These are phyloP conservation scores for Auriscalpium vulgare DNA, from an alignment of 768 basidiomycete species.

Conservation along the genomic window DNA sequence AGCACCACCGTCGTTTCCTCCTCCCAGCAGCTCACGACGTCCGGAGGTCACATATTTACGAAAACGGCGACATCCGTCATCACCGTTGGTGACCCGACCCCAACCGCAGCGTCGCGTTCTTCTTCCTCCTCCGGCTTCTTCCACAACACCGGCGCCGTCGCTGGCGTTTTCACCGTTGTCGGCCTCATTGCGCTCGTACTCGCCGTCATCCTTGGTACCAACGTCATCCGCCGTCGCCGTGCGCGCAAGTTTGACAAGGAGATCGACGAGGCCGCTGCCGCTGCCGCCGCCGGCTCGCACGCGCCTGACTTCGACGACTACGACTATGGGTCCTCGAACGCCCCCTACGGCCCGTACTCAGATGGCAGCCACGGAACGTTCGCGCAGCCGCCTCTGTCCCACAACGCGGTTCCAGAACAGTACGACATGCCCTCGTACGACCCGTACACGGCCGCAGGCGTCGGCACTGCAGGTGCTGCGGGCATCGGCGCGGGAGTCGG, in stretches of 20 bases:
- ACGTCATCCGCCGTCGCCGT: conserved; percentile 53
- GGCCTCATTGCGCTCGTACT: conserved; percentile 52
- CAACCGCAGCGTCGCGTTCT: not conserved
- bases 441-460: conserved; percentile 23
- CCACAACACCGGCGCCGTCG: conserved; percentile 62
- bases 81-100: not conserved
- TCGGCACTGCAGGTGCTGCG: conserved; percentile 24
- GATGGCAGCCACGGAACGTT: conserved; percentile 52
- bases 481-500: conserved; percentile 29
- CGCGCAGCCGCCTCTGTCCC: conserved; percentile 29
- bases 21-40: not conserved
- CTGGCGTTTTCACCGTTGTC: conserved; percentile 63
- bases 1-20: too few species aligned
- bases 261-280: conserved; percentile 64
- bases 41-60: conserved; percentile 10
- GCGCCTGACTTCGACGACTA: conserved; percentile 47
- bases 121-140: conserved; percentile 46
- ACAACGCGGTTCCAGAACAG: conserved; percentile 34
- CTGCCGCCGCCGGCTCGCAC: conserved; percentile 38
- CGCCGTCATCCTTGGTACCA: conserved; percentile 44
- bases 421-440: conserved; percentile 36
- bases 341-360: conserved; percentile 32
- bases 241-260: conserved; percentile 64
- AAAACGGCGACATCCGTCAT: conserved; percentile 8
- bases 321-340: conserved; percentile 20